Percentiles rank a stretch among this genome's conserved stretches.
Evolutionary conservation across 139 green algal species (phyloP).

Genomic region (Volvox reticuliferus): DNA sequence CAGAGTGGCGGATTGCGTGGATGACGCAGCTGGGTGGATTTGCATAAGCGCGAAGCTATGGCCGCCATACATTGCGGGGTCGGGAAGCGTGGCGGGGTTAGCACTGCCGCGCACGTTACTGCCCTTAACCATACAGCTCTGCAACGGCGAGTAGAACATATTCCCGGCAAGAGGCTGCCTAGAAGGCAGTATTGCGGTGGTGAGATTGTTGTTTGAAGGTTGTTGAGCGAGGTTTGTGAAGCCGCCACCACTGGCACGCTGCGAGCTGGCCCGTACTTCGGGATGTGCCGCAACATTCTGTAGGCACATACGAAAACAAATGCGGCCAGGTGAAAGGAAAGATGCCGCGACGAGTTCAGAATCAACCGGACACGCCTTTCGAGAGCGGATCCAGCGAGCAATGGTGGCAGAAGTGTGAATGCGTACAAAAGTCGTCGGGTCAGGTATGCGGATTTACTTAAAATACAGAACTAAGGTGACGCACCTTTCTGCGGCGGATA

Average conservation of each 20-base stretch:
- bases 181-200: background rate
- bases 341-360: too few relatives aligned
- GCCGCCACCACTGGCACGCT: background rate
- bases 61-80: background rate
- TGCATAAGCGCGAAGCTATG: constrained; percentile 16
- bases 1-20: background rate
- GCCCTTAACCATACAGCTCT: background rate
- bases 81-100: background rate
- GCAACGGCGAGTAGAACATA: constrained; percentile 5
- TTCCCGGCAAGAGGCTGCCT: background rate
- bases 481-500: background rate
- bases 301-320: background rate
- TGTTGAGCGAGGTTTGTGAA: constrained; percentile 3
- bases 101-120: background rate
- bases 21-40: background rate
- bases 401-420: too few relatives aligned
- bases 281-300: background rate
- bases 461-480: too few relatives aligned
- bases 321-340: background rate
- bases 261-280: background rate
- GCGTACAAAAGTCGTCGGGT: too few relatives aligned
- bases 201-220: background rate
- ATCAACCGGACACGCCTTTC: background rate
- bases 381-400: too few relatives aligned
- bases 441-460: too few relatives aligned